Conservation (phyloP, 805 yeast species). For the Jamesozyma rosinii region DNA sequence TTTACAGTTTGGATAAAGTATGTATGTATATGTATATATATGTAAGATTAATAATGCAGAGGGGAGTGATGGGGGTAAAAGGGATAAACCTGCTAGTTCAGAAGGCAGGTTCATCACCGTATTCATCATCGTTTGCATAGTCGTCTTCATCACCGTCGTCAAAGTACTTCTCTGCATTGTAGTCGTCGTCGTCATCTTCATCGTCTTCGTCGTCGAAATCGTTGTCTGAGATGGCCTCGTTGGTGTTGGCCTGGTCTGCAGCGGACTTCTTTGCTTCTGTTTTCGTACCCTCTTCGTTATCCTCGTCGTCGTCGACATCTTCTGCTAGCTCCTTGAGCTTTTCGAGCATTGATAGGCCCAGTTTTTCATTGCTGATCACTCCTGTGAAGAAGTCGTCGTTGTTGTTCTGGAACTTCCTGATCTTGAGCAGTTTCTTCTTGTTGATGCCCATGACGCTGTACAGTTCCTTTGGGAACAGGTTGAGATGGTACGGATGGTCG, state of each 20-base stretch:
- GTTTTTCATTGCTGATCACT: constrained; percentile 19
- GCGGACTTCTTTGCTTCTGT: constrained; percentile 9
- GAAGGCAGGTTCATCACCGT: constrained; percentile 50
- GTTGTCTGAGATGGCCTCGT: constrained; percentile 32
- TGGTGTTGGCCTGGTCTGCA: constrained; percentile 20
- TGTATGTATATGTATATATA: constrained; percentile 1
- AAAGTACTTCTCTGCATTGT: constrained; percentile 40
- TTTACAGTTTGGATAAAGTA: neutral
- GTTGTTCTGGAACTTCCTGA: constrained; percentile 29
- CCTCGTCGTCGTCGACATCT: constrained; percentile 37
- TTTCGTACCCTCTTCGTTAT: no score
- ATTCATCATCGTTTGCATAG: constrained; percentile 28
- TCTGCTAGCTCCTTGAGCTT: constrained; percentile 42
- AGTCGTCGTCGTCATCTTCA: constrained; percentile 49
- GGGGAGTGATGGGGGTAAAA: neutral
- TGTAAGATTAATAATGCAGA: neutral
- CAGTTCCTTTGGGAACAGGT: constrained; percentile 71
- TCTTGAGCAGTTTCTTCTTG: constrained; percentile 41
- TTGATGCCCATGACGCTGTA: constrained; percentile 62
- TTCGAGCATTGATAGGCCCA: constrained; percentile 35
- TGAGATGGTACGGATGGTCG: constrained; percentile 65
- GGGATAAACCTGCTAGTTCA: constrained; percentile 17
- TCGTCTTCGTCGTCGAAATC: constrained; percentile 50
- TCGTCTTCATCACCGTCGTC: constrained; percentile 38
- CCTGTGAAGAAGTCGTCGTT: constrained; percentile 24